A percentile compares a stretch with the other conserved stretches of the same genome.
Conservation (phyloP, 176 grass and related monocot species). For the Oryza longistaminata region DNA sequence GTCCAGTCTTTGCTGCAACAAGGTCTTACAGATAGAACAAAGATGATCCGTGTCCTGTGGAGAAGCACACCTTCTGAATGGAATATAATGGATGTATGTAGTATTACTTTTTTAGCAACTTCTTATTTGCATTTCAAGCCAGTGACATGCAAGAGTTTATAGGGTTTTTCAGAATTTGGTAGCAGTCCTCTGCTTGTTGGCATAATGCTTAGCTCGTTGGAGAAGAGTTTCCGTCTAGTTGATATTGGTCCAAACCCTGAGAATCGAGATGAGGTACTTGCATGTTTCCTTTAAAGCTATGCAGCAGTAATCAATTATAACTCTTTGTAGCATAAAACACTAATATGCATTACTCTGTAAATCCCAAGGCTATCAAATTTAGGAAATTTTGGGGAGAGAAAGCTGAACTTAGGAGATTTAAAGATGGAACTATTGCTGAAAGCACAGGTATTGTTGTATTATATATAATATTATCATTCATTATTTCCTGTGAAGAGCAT, state of each 20-base stretch:
- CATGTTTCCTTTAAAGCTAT: constrained; percentile 1
- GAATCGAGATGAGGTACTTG: constrained; percentile 68
- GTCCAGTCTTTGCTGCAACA: constrained; percentile 64
- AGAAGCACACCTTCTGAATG: constrained; percentile 88
- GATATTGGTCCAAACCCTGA: constrained; percentile 90
- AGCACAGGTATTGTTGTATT: constrained; percentile 73
- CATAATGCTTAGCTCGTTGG: constrained; percentile 65
- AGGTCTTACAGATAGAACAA: constrained; percentile 93
- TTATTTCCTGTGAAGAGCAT: constrained; percentile 23
- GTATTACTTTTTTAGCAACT: neutral
- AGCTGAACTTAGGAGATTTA: constrained; percentile 95
- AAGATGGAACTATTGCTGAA: constrained; percentile 92
- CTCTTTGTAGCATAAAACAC: neutral
- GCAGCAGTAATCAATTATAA: neutral
- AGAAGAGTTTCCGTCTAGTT: constrained; percentile 74
- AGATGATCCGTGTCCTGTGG: constrained; percentile 76
- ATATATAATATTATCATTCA: neutral
- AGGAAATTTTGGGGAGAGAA: constrained; percentile 94
- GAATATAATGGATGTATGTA: constrained; percentile 83
- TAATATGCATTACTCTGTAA: constrained; percentile 36
- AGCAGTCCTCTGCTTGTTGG: constrained; percentile 64
- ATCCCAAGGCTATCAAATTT: constrained; percentile 67
- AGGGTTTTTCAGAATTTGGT: constrained; percentile 90
- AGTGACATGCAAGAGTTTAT: constrained; percentile 35
- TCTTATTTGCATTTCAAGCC: constrained; percentile 29